phyloP scores from a whole-genome alignment of 176 grass and related monocot genomes.

The Oryza brachyantha region DNA sequence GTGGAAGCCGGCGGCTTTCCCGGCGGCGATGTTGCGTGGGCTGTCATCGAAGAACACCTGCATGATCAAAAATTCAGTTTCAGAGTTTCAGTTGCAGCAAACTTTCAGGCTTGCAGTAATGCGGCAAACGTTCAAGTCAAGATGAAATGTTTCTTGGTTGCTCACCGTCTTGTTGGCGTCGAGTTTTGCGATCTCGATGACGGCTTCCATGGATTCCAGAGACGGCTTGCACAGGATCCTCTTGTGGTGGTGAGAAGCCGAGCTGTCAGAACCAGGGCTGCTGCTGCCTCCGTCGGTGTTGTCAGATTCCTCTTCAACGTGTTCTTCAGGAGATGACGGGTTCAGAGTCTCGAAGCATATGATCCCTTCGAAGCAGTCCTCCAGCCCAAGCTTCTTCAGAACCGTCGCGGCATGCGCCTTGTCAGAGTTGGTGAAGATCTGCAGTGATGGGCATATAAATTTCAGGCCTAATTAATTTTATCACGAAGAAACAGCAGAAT shows the following conservation, averaged over 20 bases:
- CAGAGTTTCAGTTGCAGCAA: neutral
- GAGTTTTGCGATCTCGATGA: constrained; percentile 64
- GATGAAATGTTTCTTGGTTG: neutral
- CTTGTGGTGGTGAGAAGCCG: neutral
- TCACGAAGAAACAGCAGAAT: too few relatives aligned
- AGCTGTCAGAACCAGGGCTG: neutral
- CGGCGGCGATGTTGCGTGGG: constrained; percentile 72
- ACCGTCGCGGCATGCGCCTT: constrained; percentile 58
- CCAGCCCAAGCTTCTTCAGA: constrained; percentile 67
- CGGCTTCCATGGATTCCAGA: constrained; percentile 82
- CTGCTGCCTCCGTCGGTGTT: neutral
- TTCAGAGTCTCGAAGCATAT: constrained; percentile 98
- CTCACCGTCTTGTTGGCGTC: constrained; percentile 73
- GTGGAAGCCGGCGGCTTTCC: constrained; percentile 77
- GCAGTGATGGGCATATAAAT: neutral
- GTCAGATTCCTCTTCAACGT: neutral
- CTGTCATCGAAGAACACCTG: constrained; percentile 98
- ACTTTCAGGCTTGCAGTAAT: too few relatives aligned
- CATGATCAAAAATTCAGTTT: neutral
- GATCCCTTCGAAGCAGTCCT: constrained; percentile 90
- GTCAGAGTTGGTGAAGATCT: constrained; percentile 96
- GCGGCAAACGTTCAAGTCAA: too few relatives aligned
- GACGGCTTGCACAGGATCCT: constrained; percentile 85
- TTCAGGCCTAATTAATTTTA: neutral
- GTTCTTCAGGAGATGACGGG: neutral